A percentile compares a stretch with the other conserved stretches of the same genome.
Evolutionary conservation across 1,284 basidiomycete species (phyloP).

Genomic region (Moesziomyces sp.): DNA sequence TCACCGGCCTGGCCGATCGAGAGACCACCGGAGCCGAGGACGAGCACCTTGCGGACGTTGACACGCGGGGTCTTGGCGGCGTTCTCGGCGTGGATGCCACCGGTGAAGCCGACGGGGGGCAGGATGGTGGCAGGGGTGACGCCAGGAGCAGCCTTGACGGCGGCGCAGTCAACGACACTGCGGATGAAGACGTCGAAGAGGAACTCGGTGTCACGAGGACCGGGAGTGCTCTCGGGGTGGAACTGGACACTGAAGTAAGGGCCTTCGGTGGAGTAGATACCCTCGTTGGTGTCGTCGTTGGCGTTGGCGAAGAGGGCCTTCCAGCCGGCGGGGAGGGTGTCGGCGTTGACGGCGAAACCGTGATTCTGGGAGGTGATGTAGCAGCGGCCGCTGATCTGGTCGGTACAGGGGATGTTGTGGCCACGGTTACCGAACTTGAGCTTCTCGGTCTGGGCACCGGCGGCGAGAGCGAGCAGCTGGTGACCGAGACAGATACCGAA

Average conservation of each 20-base stretch:
- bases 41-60: conserved; percentile 88
- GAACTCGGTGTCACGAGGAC: conserved; percentile 97
- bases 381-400: conserved; percentile 90
- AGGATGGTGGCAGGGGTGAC: conserved; percentile 35
- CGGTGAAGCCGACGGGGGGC: conserved; percentile 83
- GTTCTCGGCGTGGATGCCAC: conserved; percentile 86
- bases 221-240: conserved; percentile 98
- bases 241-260: conserved; percentile 99
- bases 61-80: conserved; percentile 80
- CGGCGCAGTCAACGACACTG: conserved; percentile 82
- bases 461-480: conserved; percentile 93
- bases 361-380: conserved; percentile 99
- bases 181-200: conserved; percentile 97
- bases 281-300: conserved; percentile 97
- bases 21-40: conserved; percentile 96
- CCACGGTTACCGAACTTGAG: conserved; percentile 99
- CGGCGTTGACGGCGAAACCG: conserved; percentile 91
- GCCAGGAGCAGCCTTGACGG: conserved; percentile 70
- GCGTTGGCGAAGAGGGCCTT: conserved; percentile 94
- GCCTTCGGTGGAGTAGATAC: conserved; percentile 81
- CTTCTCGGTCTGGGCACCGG: conserved; percentile 92
- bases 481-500: conserved; percentile 99
- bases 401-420: conserved; percentile 98
- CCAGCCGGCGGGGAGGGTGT: conserved; percentile 85
- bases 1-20: conserved; percentile 99